Conservation (phyloP, 306 rosid genomes). For the Vigna nakashimae region DNA sequence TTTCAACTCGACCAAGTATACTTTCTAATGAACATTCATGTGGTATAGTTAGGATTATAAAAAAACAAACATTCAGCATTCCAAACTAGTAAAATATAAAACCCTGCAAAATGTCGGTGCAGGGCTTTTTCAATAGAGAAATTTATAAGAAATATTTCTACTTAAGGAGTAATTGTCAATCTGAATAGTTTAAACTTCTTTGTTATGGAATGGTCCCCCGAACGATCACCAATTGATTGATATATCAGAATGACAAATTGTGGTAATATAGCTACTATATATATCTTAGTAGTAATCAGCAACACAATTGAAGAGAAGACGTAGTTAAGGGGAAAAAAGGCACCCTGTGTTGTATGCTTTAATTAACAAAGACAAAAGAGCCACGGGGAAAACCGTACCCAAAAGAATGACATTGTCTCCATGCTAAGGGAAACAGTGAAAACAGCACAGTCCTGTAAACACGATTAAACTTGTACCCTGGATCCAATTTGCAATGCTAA, state of each 20-base stretch:
- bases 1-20: not conserved
- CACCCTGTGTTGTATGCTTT: constrained; percentile 36
- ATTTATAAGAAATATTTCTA: not conserved
- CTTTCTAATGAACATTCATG: constrained; percentile 7
- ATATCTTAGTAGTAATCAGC: not conserved
- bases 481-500: constrained; percentile 24
- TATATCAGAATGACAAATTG: not conserved
- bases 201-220: not conserved
- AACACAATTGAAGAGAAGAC: constrained; percentile 18
- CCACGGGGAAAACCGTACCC: constrained; percentile 26
- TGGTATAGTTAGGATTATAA: not conserved
- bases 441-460: not conserved
- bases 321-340: not conserved
- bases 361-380: constrained; percentile 7
- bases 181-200: not conserved
- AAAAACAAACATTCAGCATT: not conserved
- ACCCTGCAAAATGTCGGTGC: constrained; percentile 18
- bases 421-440: constrained; percentile 18
- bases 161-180: not conserved
- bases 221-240: constrained; percentile 3
- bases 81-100: not conserved
- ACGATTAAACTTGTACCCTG: not conserved
- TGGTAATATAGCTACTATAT: not conserved
- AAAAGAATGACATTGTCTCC: constrained; percentile 16
- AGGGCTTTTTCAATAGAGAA: not conserved